Percentiles rank a stretch among this genome's conserved stretches.
Conservation (phyloP, 805 yeast genomes). For the Tetrapisispora phaffii region DNA sequence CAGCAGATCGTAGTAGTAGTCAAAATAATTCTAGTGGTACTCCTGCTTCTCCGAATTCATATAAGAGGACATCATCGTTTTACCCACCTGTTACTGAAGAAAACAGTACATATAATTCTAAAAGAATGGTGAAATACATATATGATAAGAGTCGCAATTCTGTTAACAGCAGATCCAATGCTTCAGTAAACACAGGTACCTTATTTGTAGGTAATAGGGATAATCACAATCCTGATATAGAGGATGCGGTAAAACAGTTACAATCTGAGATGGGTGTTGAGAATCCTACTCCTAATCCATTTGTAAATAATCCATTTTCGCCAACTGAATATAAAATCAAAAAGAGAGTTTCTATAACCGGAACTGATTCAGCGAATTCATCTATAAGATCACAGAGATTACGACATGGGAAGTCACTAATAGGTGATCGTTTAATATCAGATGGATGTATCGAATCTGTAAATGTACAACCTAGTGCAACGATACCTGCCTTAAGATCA, state of each 20-base stretch:
- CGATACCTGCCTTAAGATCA: neutral
- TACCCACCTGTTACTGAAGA: constrained; percentile 2
- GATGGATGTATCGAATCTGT: too few species aligned
- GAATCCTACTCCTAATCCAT: neutral
- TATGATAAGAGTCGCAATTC: neutral
- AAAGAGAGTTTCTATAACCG: constrained; percentile 6
- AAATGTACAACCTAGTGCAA: neutral
- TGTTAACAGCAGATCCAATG: neutral
- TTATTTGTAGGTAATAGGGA: neutral
- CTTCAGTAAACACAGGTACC: constrained; percentile 1
- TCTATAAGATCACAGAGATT: neutral
- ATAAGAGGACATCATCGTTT: constrained; percentile 5
- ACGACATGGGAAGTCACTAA: constrained; percentile 13
- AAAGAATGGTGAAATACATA: neutral
- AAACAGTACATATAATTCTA: neutral
- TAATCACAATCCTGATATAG: constrained; percentile 16
- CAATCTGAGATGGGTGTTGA: constrained; percentile 12
- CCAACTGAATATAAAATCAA: constrained; percentile 9
- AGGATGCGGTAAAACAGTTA: constrained; percentile 19
- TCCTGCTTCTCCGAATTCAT: neutral
- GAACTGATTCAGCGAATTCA: neutral
- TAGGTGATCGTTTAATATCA: neutral
- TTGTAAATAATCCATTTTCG: constrained; percentile 2
- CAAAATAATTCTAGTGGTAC: neutral
- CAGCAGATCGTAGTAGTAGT: neutral